Evolutionary conservation across 1,139 yeast species (phyloP).

Genomic region (Kodamaea ohmeri): DNA sequence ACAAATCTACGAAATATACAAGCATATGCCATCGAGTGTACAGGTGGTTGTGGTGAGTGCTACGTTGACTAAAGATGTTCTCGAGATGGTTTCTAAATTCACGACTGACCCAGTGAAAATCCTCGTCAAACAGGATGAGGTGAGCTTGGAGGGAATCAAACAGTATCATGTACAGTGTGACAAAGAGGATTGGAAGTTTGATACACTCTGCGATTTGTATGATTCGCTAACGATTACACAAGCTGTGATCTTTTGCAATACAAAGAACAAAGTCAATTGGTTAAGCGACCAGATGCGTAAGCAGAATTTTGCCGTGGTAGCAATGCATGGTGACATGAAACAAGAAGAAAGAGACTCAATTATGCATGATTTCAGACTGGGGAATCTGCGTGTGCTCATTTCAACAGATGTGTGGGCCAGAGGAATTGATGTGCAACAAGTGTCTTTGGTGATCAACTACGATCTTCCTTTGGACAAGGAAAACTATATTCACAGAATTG

Average conservation of each 20-base stretch:
- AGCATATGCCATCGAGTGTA: constrained; percentile 70
- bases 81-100: constrained; percentile 82
- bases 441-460: constrained; percentile 89
- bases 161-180: constrained; percentile 86
- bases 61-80: constrained; percentile 80
- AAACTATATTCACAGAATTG: constrained; percentile 90
- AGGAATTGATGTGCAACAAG: constrained; percentile 97
- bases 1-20: constrained; percentile 86
- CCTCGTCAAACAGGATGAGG: constrained; percentile 84
- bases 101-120: constrained; percentile 90
- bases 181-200: constrained; percentile 94
- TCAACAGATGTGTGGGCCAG: constrained; percentile 98
- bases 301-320: constrained; percentile 82
- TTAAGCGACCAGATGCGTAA: constrained; percentile 71
- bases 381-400: constrained; percentile 78
- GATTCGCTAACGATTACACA: constrained; percentile 94
- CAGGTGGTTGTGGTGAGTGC: constrained; percentile 97
- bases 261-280: constrained; percentile 91
- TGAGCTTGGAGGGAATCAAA: constrained; percentile 84
- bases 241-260: constrained; percentile 94
- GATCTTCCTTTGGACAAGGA: constrained; percentile 85
- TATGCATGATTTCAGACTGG: constrained; percentile 82
- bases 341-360: constrained; percentile 87
- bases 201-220: constrained; percentile 86
- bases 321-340: constrained; percentile 98